Evolutionary conservation across 331 rosid species (phyloP).

Genomic region (Quercus tomentella): DNA sequence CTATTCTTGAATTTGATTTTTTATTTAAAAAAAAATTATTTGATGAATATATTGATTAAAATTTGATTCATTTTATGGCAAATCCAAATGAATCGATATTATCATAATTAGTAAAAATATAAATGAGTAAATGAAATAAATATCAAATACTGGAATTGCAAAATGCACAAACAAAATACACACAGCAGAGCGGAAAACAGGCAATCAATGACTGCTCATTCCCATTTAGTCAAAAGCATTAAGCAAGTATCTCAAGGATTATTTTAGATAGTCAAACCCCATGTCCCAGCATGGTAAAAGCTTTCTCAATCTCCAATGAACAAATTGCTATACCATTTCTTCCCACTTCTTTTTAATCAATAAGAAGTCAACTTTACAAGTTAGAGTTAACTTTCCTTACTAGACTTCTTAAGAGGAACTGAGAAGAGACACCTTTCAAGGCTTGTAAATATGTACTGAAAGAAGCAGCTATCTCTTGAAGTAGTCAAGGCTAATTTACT

Average conservation of each 20-base stretch:
- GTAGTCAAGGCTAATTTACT: background rate
- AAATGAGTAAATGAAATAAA: background rate
- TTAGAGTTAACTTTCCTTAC: background rate
- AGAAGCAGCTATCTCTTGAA: background rate
- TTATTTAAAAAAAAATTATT: too few species aligned
- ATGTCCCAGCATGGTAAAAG: background rate
- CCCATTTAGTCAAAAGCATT: background rate
- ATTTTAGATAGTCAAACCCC: background rate
- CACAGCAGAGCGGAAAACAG: background rate
- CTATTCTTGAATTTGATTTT: too few species aligned
- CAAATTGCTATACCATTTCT: background rate
- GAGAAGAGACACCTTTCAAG: background rate
- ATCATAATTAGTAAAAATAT: background rate
- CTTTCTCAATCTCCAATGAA: background rate
- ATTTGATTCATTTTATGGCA: too few species aligned
- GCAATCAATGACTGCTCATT: background rate
- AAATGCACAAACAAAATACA: background rate
- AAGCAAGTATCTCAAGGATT: background rate
- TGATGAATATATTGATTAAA: too few species aligned
- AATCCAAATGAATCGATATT: background rate
- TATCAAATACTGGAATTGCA: background rate
- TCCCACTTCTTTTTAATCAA: background rate
- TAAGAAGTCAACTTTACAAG: background rate
- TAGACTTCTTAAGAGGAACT: background rate
- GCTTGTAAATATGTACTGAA: background rate